A percentile compares a stretch with the other conserved stretches of the same genome.
Evolutionary conservation across 345 rosid genomes (phyloP).

Genomic region (Eucalyptus marginata): DNA sequence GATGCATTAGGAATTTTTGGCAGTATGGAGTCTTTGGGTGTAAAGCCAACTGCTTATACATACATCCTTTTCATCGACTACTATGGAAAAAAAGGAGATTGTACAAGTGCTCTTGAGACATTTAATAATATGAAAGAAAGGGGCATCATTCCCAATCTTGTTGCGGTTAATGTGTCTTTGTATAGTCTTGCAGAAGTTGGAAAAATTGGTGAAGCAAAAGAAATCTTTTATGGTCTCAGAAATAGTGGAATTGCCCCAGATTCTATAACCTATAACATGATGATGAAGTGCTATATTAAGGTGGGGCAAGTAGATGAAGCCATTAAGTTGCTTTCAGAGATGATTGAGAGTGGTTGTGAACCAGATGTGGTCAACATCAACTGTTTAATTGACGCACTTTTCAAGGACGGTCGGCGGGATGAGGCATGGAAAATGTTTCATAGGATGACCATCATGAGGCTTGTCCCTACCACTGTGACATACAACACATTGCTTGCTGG

Average conservation of each 20-base stretch:
- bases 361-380: conserved; percentile 75
- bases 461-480: conserved; percentile 75
- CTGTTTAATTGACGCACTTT: conserved; percentile 69
- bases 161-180: conserved; percentile 83
- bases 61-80: conserved; percentile 81
- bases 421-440: conserved; percentile 87
- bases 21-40: conserved; percentile 49
- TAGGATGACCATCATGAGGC: conserved; percentile 53
- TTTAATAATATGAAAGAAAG: conserved; percentile 65
- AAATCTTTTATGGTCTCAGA: conserved; percentile 52
- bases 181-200: conserved; percentile 69
- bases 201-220: conserved; percentile 58
- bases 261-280: conserved; percentile 88
- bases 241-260: conserved; percentile 58
- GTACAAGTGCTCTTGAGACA: conserved; percentile 54
- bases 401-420: conserved; percentile 52
- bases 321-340: conserved; percentile 59
- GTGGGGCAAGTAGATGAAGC: conserved; percentile 75
- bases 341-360: conserved; percentile 50
- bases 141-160: conserved; percentile 77
- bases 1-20: conserved; percentile 53
- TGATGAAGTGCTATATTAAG: conserved; percentile 88
- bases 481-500: conserved; percentile 79
- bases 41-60: conserved; percentile 65
- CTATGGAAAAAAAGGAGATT: conserved; percentile 72